Evolutionary conservation across 2,329 filamentous ascomycete species (phyloP), one percentile per base, ranked within the genome.

Genomic region (Xenoacremonium recifei): DNA sequence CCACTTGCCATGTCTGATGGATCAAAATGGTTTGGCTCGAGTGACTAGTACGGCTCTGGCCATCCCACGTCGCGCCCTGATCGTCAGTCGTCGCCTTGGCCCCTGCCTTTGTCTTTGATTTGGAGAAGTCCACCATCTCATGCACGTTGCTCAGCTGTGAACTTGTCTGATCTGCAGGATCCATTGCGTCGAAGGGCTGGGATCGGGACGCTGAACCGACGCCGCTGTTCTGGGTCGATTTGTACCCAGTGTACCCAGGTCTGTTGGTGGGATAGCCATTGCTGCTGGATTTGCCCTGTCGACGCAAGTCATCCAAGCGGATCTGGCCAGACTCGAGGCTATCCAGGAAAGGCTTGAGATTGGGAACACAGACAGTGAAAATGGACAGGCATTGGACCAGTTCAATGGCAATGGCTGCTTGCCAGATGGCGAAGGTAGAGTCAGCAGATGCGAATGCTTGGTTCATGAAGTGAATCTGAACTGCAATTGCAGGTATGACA

Each of bases 271-370:
- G 48, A 31, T 55, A 56, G 1, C 53, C 51, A 18, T 49, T 51
- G 33, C 53, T 55, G 27, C 51, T 54, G 2, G 42, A 52, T 35
- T 60, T 58, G 25, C 55, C 57, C 19, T 60, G 52, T 15, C 58
- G 44, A 3, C 58, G 45, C 9, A 58, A n/a, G 17, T 61, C 58
- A 29, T 61, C 58, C 33, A 58, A 42, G 1, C 54, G 57, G n/a
- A 58, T 59, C 31, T 61, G 58, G 0, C 58, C 58, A 0, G 58
- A 60, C 18, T 61, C 52, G 0, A 61, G 36, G 16, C 55, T 61
- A 33, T 61, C 57, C 18, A 61, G 53, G 34, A 61, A 61, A 0
- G 55, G 58, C 21, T 61, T 61, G 21, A 61, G 57, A 36, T 59
- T 59, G 21, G 58, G 58, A 5, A 59, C 34, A 35, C 58, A 61